phyloP scores from a whole-genome alignment of 768 basidiomycete genomes.

The Glaciozyma antarctica region DNA sequence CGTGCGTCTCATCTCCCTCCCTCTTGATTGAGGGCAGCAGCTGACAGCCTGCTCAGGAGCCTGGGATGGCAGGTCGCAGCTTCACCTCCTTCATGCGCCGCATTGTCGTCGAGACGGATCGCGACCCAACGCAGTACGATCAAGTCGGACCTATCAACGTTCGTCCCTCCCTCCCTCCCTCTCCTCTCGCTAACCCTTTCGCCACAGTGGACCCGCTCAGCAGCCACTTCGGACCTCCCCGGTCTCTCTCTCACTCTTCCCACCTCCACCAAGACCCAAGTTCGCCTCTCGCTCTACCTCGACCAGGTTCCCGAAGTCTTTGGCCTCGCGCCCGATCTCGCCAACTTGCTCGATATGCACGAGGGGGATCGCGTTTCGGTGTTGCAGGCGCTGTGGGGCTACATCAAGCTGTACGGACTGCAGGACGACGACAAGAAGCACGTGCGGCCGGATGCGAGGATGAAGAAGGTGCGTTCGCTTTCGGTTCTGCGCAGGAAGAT shows the following conservation, averaged over 20 bases:
- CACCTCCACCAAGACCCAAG: conserved; percentile 45
- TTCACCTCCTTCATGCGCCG: conserved; percentile 77
- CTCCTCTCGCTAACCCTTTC: neutral
- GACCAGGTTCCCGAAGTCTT: conserved; percentile 81
- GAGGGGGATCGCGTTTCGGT: conserved; percentile 75
- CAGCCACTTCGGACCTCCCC: neutral
- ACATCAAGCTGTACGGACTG: conserved; percentile 71
- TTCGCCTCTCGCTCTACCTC: conserved; percentile 73
- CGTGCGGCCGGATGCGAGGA: conserved; percentile 16
- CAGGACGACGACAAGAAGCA: conserved; percentile 54
- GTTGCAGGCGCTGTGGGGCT: conserved; percentile 79
- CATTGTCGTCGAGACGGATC: conserved; percentile 76
- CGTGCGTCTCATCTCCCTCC: neutral
- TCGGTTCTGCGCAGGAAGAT: neutral
- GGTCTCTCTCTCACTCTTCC: conserved; percentile 3
- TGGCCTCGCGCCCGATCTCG: conserved; percentile 63
- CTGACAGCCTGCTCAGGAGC: neutral
- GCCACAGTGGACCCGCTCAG: neutral
- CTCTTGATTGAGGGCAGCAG: too few relatives aligned
- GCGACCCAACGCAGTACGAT: conserved; percentile 67
- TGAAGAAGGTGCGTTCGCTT: conserved; percentile 5
- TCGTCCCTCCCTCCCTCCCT: conserved; percentile 25
- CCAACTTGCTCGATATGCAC: conserved; percentile 58
- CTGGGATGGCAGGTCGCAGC: conserved; percentile 41
- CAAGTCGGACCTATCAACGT: conserved; percentile 89